Percentiles rank a stretch among this genome's conserved stretches.
Evolutionary conservation across 495 filamentous ascomycete genomes (phyloP).

Genomic region (Trichoderma asperelloides): DNA sequence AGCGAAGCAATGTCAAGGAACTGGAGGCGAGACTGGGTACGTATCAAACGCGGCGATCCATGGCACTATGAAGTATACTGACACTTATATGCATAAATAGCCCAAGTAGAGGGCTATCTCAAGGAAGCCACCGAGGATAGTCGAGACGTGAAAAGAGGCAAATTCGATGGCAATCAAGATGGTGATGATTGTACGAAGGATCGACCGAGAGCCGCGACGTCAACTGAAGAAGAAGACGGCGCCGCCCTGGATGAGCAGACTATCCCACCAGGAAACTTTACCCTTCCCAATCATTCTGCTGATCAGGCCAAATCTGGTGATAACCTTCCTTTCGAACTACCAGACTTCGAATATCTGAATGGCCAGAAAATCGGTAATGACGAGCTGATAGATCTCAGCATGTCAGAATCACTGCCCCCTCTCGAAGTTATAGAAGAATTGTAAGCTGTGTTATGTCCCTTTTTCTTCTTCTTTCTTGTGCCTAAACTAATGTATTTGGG

Average conservation of each 20-base stretch:
- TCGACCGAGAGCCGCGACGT: not conserved
- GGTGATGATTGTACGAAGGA: not conserved
- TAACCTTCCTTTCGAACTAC: not conserved
- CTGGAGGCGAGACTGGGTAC: slow-evolving; percentile 73
- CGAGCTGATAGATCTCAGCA: slow-evolving; percentile 31
- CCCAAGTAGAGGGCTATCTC: slow-evolving; percentile 38
- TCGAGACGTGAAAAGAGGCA: not conserved
- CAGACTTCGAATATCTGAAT: not conserved
- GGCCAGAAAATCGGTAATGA: not conserved
- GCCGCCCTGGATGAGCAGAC: not conserved
- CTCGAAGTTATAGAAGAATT: slow-evolving; percentile 39
- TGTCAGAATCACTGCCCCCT: slow-evolving; percentile 35
- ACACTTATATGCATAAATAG: slow-evolving; percentile 14
- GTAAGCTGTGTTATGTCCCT: slow-evolving; percentile 19
- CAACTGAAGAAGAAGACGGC: not conserved
- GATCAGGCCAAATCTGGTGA: not conserved
- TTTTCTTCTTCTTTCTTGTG: not conserved
- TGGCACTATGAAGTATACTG: not conserved
- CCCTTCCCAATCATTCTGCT: not conserved
- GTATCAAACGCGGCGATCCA: not conserved
- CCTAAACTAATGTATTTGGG: not conserved
- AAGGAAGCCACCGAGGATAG: slow-evolving; percentile 22
- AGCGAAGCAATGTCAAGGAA: slow-evolving; percentile 77
- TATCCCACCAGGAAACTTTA: not conserved
- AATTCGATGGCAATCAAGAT: not conserved